phyloP scores from a whole-genome alignment of 139 green algal genomes.

The Zygnema cylindricum region DNA sequence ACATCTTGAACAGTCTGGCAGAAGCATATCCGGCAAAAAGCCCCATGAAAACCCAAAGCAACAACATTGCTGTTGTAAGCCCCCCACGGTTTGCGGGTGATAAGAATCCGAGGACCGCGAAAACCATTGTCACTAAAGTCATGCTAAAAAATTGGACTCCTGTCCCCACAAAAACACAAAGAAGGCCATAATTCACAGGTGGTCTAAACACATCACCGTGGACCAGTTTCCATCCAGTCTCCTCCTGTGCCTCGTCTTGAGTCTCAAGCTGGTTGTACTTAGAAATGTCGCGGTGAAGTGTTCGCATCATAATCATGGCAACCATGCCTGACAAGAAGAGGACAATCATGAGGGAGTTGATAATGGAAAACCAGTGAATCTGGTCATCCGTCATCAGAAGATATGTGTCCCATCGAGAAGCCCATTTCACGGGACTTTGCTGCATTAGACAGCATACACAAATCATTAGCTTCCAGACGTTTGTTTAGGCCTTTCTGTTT shows the following conservation, averaged over 20 bases:
- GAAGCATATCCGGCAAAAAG: slow-evolving; percentile 92
- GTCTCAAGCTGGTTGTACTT: slow-evolving; percentile 98
- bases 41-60: slow-evolving; percentile 98
- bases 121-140: slow-evolving; percentile 91
- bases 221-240: slow-evolving; percentile 98
- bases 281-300: slow-evolving; percentile 91
- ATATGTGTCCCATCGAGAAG: slow-evolving; percentile 98
- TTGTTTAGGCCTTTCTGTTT: too few species aligned
- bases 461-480: too few species aligned
- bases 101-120: slow-evolving; percentile 96
- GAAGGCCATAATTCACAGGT: slow-evolving; percentile 73
- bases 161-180: slow-evolving; percentile 90
- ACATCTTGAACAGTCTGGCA: slow-evolving; percentile 89
- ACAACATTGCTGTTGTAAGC: slow-evolving; percentile 93
- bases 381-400: slow-evolving; percentile 91
- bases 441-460: too few species aligned
- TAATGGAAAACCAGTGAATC: slow-evolving; percentile 99
- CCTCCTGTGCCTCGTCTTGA: slow-evolving; percentile 87
- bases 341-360: slow-evolving; percentile 99
- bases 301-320: slow-evolving; percentile 98
- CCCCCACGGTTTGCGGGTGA: slow-evolving; percentile 96
- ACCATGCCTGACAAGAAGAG: slow-evolving; percentile 98
- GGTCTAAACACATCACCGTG: slow-evolving; percentile 98
- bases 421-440: slow-evolving; percentile 87
- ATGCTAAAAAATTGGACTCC: slow-evolving; percentile 94